phyloP scores from a whole-genome alignment of 129 eudicot species.

The carrot (Daucus carota) region DNA sequence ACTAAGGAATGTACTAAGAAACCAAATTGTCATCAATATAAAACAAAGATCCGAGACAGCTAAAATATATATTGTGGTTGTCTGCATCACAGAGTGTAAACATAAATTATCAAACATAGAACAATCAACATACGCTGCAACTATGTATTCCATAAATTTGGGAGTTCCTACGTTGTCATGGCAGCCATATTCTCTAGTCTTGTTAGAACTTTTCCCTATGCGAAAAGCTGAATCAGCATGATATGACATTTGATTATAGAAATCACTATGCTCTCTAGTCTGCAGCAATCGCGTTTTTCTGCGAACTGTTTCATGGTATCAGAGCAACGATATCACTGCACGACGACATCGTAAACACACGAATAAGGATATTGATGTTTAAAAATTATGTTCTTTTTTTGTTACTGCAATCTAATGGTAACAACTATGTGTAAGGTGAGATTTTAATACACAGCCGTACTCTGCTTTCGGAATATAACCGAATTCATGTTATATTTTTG shows the following conservation, averaged over 20 bases:
- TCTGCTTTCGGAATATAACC: too few species aligned
- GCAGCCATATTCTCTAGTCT: not conserved
- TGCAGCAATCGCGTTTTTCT: not conserved
- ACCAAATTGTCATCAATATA: not conserved
- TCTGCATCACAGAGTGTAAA: not conserved
- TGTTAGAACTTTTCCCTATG: not conserved
- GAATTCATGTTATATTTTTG: too few species aligned
- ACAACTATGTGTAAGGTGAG: not conserved
- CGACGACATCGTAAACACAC: not conserved
- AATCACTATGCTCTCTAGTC: not conserved
- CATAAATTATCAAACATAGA: conserved; percentile 3
- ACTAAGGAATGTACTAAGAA: not conserved
- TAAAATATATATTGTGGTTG: not conserved
- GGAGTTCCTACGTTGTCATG: not conserved
- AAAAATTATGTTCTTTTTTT: not conserved
- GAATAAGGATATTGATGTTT: not conserved
- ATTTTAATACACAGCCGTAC: not conserved
- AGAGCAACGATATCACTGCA: not conserved
- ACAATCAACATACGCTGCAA: not conserved
- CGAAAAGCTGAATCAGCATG: not conserved
- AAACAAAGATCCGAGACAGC: not conserved
- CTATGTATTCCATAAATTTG: not conserved
- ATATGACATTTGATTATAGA: not conserved
- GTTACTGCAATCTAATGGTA: not conserved
- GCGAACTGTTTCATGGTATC: not conserved